Conservation (phyloP, 345 rosid species). For the Linum tenue region DNA sequence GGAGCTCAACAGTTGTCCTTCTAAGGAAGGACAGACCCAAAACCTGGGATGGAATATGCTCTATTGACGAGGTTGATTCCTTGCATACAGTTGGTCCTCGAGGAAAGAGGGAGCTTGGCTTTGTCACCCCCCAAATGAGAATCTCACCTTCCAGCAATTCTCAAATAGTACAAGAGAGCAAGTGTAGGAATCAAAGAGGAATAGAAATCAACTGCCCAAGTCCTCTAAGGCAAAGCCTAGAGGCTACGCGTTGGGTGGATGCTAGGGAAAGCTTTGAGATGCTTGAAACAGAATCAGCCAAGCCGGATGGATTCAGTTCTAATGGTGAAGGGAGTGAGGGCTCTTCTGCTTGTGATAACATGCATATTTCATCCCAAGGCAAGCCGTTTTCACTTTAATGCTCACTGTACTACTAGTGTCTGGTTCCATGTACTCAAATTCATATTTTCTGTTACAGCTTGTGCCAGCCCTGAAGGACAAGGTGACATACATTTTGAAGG, state of each 20-base stretch:
- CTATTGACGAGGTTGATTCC: slow-evolving; percentile 39
- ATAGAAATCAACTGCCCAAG: slow-evolving; percentile 18
- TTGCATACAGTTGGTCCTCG: slow-evolving; percentile 23
- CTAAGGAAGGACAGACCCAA: slow-evolving; percentile 23
- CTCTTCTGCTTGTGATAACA: slow-evolving; percentile 3
- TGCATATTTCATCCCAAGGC: slow-evolving; percentile 23
- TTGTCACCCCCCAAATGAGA: slow-evolving; percentile 28
- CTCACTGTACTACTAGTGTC: background rate
- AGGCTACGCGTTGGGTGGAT: slow-evolving; percentile 13
- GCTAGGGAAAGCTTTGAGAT: slow-evolving; percentile 11
- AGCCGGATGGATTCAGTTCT: slow-evolving; percentile 7
- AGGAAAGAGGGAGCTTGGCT: slow-evolving; percentile 15
- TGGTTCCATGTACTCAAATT: slow-evolving; percentile 10
- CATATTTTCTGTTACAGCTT: slow-evolving; percentile 16
- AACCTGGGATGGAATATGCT: slow-evolving; percentile 25
- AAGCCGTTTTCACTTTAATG: slow-evolving; percentile 3
- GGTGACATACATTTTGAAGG: slow-evolving; percentile 5
- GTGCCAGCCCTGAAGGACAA: slow-evolving; percentile 10
- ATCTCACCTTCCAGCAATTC: slow-evolving; percentile 22
- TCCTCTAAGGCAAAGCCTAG: slow-evolving; percentile 16
- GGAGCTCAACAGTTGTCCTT: slow-evolving; percentile 24
- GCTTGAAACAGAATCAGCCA: slow-evolving; percentile 6
- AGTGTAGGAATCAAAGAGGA: slow-evolving; percentile 25
- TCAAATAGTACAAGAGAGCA: slow-evolving; percentile 27
- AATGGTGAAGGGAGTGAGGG: slow-evolving; percentile 11